Evolutionary conservation across 148 eudicot species (phyloP).

Genomic region (Amaranthus palmeri): DNA sequence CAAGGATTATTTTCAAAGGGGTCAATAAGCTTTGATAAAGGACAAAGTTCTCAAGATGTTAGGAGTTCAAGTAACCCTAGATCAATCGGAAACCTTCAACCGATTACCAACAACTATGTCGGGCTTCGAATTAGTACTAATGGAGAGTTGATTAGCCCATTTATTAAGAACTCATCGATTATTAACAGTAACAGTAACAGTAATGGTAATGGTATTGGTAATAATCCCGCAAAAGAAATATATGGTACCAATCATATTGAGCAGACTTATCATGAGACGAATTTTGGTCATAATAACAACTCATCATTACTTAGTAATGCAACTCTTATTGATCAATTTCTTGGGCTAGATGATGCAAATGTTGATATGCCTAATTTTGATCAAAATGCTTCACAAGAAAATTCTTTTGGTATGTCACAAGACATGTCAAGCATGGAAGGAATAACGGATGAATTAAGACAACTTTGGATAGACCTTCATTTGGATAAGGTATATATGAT

Average conservation of each 20-base stretch:
- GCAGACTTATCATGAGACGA: neutral
- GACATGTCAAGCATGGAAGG: slow-evolving; percentile 2
- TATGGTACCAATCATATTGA: neutral
- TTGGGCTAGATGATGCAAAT: neutral
- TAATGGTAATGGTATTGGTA: neutral
- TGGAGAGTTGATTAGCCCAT: slow-evolving; percentile 20
- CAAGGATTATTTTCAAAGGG: neutral
- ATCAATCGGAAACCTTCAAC: neutral
- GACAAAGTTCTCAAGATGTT: neutral
- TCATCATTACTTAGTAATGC: neutral
- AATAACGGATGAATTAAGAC: slow-evolving; percentile 8
- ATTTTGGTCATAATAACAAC: neutral
- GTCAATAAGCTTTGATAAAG: neutral
- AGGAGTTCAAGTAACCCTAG: neutral
- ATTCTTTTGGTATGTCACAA: slow-evolving; percentile 11
- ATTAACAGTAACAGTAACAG: too few relatives aligned
- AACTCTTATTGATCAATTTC: neutral
- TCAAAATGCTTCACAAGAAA: neutral
- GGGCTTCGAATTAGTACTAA: slow-evolving; percentile 20
- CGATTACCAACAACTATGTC: slow-evolving; percentile 14
- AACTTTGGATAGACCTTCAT: slow-evolving; percentile 1
- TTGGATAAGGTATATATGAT: slow-evolving; percentile 11
- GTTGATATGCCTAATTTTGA: neutral
- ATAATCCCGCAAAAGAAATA: neutral
- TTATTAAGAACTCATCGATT: neutral